These are phyloP conservation scores for Botrytis elliptica DNA, from an alignment of 2,329 filamentous ascomycete genomes.

Conservation along the genomic window DNA sequence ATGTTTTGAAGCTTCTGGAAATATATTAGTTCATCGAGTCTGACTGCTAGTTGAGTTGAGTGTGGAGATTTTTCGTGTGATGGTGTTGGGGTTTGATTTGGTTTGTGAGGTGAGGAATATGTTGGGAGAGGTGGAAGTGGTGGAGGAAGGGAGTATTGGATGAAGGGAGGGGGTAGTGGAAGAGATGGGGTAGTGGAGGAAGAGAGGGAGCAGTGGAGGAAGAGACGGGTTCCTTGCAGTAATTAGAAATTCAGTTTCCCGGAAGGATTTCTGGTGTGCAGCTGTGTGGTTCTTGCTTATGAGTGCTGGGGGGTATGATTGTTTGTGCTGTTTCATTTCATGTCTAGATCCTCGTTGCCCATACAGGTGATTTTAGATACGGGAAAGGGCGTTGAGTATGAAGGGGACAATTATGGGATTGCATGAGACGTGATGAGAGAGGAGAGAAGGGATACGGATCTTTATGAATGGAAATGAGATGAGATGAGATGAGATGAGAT, in stretches of 20 bases:
- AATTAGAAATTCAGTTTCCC: fast-evolving
- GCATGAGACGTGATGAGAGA: too few species aligned
- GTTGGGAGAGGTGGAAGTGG: neutral
- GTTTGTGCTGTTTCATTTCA: neutral
- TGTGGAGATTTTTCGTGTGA: too few species aligned
- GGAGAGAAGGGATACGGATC: too few species aligned
- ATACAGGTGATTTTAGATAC: too few species aligned
- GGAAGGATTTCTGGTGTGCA: neutral
- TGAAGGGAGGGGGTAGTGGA: too few species aligned
- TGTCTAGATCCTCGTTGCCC: fast-evolving
- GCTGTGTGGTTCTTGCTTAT: neutral
- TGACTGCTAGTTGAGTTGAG: neutral
- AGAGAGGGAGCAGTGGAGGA: too few species aligned
- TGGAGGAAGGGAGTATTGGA: neutral
- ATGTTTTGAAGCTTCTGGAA: neutral
- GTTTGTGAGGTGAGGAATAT: neutral
- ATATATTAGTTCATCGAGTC: neutral
- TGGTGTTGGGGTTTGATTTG: neutral
- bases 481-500: neutral
- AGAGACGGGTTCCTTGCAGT: neutral
- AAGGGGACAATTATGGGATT: too few species aligned
- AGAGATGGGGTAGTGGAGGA: too few species aligned
- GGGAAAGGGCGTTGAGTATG: too few species aligned
- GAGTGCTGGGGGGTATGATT: neutral
- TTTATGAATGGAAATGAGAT: neutral